Conservation (phyloP, 495 filamentous ascomycete genomes). For the Talaromyces ruber region DNA sequence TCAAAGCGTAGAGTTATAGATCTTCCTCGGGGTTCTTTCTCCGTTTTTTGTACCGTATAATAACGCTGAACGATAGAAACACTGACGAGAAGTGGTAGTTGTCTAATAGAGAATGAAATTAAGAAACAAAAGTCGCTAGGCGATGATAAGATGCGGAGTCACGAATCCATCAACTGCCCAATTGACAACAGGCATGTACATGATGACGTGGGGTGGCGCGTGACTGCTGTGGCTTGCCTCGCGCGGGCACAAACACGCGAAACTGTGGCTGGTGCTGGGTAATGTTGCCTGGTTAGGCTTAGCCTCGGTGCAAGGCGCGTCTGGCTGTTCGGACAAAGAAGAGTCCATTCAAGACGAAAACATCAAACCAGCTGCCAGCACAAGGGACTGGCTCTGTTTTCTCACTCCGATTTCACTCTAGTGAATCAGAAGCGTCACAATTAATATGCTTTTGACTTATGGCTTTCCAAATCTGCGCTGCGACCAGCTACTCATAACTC, state of each 20-base stretch:
- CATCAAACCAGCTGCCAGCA: neutral
- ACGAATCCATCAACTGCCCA: neutral
- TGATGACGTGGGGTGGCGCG: conserved; percentile 9
- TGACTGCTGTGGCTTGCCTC: neutral
- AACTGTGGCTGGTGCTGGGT: neutral
- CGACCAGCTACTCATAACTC: neutral
- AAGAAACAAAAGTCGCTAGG: neutral
- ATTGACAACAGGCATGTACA: neutral
- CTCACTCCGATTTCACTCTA: neutral
- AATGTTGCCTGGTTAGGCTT: neutral
- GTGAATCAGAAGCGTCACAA: neutral
- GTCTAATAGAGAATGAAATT: neutral
- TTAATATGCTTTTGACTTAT: neutral
- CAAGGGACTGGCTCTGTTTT: neutral
- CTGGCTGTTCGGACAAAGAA: neutral
- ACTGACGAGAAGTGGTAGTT: neutral
- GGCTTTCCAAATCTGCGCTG: neutral
- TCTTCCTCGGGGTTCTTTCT: neutral
- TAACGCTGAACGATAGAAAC: neutral
- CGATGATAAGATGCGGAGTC: neutral
- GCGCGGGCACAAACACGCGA: neutral
- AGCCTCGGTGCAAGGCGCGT: neutral
- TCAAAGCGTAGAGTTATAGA: neutral
- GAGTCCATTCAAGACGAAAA: neutral
- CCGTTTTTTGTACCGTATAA: neutral